Evolutionary conservation across 176 grass and related monocot species (phyloP), one percentile per base, ranked within the genome.

Genomic region (Thinopyrum elongatum): DNA sequence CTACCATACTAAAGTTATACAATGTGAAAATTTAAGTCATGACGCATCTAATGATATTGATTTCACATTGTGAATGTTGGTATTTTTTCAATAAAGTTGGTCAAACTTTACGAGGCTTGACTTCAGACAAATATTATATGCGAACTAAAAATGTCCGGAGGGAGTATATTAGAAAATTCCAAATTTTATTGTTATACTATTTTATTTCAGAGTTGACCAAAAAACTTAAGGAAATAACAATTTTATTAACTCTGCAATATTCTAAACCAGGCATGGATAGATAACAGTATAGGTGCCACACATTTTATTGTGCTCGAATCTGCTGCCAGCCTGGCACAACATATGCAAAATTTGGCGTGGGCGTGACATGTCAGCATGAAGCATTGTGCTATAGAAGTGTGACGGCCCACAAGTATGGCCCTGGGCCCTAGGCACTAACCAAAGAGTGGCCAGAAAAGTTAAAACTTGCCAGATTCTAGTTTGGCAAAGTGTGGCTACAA

Each of bases 171-270:
- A 35, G 5, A 35, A 35, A 35, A 35, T 35, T 35, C 34, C 34
- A 35, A 35, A 35, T 6, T 35, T 35, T 35, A 35, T 35, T 15
- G 66, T 21, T 16, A 57, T 68, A 13, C 7, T 9, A 88, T 81
- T 22, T 85, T 83, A 31, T 46, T 78, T 14, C 47, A 84, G n/a
- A 71, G 29, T 38, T 74, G 30, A 16, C 53, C 23, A 76, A 63
- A 27, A 75, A 59, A 62, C 59, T 35, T 39, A 21, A 70, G 21
- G 35, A 63, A 36, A 63, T n/a, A 38, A 49, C 1, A 70, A 30
- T 10, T 36, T 39, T 30, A 23, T 65, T n/a, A 22, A 71, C 27
- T 62, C 76, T n/a, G 15, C 10, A 36, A n/a, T 27, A 41, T 53
- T 81, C 10, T 33, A 47, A 38, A 71, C 29, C 39, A 83, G 39